Percentiles rank a stretch among this genome's conserved stretches.
These are phyloP conservation scores for Apiotrichum gamsii DNA, from an alignment of 1,284 basidiomycete genomes.

Conservation along the genomic window DNA sequence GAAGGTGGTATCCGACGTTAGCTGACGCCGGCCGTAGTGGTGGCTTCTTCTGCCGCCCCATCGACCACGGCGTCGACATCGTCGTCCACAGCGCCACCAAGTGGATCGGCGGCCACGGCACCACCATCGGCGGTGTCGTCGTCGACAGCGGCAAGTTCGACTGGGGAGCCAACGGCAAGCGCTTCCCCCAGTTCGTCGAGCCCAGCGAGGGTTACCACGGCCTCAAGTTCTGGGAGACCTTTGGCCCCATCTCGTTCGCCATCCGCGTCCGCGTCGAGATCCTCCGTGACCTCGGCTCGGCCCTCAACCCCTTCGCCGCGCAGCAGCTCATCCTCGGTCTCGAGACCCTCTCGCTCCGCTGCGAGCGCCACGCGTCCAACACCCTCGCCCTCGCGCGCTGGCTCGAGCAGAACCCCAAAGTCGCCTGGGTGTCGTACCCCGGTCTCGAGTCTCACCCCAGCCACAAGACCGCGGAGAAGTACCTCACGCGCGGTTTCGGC, in stretches of 20 bases:
- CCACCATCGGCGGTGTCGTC: conserved; percentile 76
- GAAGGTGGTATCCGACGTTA: too few relatives aligned
- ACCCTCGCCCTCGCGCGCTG: conserved; percentile 49
- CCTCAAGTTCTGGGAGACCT: conserved; percentile 63
- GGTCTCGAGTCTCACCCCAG: conserved; percentile 63
- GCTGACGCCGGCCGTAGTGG: too few relatives aligned
- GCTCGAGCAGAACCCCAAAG: conserved; percentile 54
- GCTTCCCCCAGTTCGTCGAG: conserved; percentile 57
- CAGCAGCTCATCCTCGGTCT: conserved; percentile 80
- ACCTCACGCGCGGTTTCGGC: conserved; percentile 60
- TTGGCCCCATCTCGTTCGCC: conserved; percentile 50
- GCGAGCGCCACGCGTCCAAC: conserved; percentile 28
- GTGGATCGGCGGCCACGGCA: conserved; percentile 88
- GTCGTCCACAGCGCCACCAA: conserved; percentile 83
- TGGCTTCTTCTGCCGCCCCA: conserved; percentile 46
- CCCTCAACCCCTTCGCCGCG: conserved; percentile 71
- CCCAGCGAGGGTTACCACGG: conserved; percentile 82
- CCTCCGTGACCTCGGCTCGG: conserved; percentile 70
- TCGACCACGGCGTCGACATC: conserved; percentile 64
- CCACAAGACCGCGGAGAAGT: conserved; percentile 57
- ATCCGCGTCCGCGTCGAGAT: conserved; percentile 52
- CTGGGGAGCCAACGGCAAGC: conserved; percentile 76
- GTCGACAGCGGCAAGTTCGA: conserved; percentile 80
- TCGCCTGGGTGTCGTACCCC: conserved; percentile 77
- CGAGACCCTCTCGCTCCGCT: conserved; percentile 76